Conservation (phyloP, 441 rosid species). For the Macaranga tanarius region DNA sequence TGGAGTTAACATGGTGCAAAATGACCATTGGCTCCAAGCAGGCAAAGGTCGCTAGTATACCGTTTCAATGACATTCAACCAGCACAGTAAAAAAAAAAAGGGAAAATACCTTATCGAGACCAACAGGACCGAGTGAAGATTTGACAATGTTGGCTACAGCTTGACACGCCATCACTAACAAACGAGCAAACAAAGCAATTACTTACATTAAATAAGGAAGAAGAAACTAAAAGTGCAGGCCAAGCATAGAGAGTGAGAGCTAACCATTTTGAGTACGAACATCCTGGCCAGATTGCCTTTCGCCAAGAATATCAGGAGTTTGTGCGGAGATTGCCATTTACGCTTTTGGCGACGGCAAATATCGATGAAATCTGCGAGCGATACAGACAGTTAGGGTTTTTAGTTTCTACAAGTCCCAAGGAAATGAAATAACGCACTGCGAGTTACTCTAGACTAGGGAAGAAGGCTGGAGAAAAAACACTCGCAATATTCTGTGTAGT, state of each 20-base stretch:
- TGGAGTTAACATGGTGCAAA: background rate
- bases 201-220: background rate
- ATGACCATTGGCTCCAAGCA: background rate
- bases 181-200: constrained; percentile 3
- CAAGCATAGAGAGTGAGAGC: background rate
- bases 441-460: too few relatives aligned
- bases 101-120: constrained; percentile 81
- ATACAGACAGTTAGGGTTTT: background rate
- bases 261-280: constrained; percentile 97
- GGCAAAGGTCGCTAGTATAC: background rate
- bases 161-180: constrained; percentile 87
- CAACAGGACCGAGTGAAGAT: constrained; percentile 95
- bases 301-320: constrained; percentile 86
- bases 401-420: background rate
- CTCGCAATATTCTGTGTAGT: too few relatives aligned
- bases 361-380: constrained; percentile 29
- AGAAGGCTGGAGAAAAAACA: too few relatives aligned
- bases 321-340: constrained; percentile 61
- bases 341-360: background rate
- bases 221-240: too few relatives aligned
- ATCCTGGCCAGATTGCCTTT: constrained; percentile 91
- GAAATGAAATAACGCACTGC: background rate
- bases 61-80: too few relatives aligned
- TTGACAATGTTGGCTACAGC: constrained; percentile 96
- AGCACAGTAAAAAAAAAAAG: background rate